These are phyloP conservation scores for Fomitopsis pinicola DNA, from an alignment of 1,284 basidiomycete genomes.

Conservation along the genomic window DNA sequence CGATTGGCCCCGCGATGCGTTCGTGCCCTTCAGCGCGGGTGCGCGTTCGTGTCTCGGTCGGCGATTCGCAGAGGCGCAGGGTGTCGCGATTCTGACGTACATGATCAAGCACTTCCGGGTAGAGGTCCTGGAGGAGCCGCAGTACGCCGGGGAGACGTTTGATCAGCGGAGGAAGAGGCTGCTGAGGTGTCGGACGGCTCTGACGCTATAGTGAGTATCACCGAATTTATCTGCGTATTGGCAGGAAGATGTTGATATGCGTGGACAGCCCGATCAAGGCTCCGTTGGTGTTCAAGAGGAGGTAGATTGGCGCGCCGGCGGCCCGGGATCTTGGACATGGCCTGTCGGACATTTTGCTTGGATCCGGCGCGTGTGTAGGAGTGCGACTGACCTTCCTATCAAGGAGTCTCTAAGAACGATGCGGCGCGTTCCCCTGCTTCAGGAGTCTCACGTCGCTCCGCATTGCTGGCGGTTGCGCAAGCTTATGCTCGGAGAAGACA, in stretches of 20 bases:
- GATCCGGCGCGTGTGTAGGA: too few relatives aligned
- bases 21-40: slow-evolving; percentile 33
- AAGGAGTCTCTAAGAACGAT: too few relatives aligned
- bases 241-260: not conserved
- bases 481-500: too few relatives aligned
- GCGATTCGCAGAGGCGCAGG: slow-evolving; percentile 26
- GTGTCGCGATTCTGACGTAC: slow-evolving; percentile 17
- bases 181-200: slow-evolving; percentile 10
- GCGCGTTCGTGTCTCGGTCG: slow-evolving; percentile 38
- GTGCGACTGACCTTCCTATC: too few relatives aligned
- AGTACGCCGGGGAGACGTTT: slow-evolving; percentile 25
- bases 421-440: too few relatives aligned
- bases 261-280: slow-evolving; percentile 9
- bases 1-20: slow-evolving; percentile 27
- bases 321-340: too few relatives aligned
- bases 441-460: too few relatives aligned
- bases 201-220: slow-evolving; percentile 14
- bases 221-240: not conserved
- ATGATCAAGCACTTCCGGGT: slow-evolving; percentile 18
- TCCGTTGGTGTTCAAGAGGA: slow-evolving; percentile 11
- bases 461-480: too few relatives aligned
- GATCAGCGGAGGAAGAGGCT: slow-evolving; percentile 25
- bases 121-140: slow-evolving; percentile 25
- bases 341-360: too few relatives aligned
- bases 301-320: not conserved